Conservation (phyloP, 345 rosid species). For the Brassica nigra region DNA sequence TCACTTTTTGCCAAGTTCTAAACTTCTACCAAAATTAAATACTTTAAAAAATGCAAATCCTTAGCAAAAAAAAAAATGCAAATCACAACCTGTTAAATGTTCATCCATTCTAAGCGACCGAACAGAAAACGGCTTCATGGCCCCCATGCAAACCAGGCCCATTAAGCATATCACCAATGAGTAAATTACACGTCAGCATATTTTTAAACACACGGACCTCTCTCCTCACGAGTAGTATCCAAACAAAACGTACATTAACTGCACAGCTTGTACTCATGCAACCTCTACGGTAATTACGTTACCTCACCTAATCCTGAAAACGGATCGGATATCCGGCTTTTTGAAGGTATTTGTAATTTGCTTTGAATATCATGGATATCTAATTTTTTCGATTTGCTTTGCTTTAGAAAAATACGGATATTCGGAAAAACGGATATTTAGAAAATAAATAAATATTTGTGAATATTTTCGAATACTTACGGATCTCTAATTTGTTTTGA, state of each 20-base stretch:
- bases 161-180: constrained; percentile 24
- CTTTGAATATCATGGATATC: too few relatives aligned
- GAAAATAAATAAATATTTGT: too few relatives aligned
- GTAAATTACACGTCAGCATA: constrained; percentile 11
- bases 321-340: too few relatives aligned
- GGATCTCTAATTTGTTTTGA: too few relatives aligned
- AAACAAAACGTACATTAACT: constrained; percentile 39
- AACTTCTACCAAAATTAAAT: background rate
- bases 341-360: too few relatives aligned
- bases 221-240: constrained; percentile 34
- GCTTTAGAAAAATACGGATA: too few relatives aligned
- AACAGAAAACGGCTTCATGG: background rate
- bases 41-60: background rate
- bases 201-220: constrained; percentile 11
- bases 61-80: background rate
- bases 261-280: constrained; percentile 30
- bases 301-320: too few relatives aligned
- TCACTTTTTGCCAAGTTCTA: background rate
- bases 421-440: too few relatives aligned
- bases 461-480: too few relatives aligned
- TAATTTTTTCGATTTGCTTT: too few relatives aligned
- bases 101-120: background rate
- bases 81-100: background rate
- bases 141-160: constrained; percentile 17
- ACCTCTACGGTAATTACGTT: constrained; percentile 22